phyloP scores from a whole-genome alignment of 78 protist species.

The Creolimax fragrantissima region DNA sequence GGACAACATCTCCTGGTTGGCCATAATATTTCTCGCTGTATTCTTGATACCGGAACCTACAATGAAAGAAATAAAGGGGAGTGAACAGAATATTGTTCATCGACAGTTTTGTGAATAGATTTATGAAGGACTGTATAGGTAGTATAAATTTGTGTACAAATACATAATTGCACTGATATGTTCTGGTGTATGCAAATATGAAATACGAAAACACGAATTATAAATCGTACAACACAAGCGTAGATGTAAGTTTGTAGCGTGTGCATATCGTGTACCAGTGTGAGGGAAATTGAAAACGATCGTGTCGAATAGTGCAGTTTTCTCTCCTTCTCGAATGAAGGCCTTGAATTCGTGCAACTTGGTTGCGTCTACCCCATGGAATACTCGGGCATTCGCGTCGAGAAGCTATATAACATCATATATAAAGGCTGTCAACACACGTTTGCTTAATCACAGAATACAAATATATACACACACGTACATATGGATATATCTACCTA shows the following conservation, averaged over 20 bases:
- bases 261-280: background rate
- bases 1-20: background rate
- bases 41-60: background rate
- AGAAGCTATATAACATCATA: background rate
- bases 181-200: background rate
- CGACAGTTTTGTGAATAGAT: no score
- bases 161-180: background rate
- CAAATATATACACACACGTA: background rate
- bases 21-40: background rate
- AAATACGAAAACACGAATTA: background rate
- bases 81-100: no score
- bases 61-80: background rate
- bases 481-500: background rate
- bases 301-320: background rate
- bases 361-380: background rate
- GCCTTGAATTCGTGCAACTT: background rate
- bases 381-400: background rate
- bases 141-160: background rate
- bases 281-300: constrained; percentile 4
- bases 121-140: no score
- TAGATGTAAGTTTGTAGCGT: no score
- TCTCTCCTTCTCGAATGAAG: background rate
- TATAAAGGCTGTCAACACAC: background rate
- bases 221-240: no score
- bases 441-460: background rate